Base-by-base conservation (phyloP, 108 stramenopile species). In the Nannochloropsis gaditana region DNA sequence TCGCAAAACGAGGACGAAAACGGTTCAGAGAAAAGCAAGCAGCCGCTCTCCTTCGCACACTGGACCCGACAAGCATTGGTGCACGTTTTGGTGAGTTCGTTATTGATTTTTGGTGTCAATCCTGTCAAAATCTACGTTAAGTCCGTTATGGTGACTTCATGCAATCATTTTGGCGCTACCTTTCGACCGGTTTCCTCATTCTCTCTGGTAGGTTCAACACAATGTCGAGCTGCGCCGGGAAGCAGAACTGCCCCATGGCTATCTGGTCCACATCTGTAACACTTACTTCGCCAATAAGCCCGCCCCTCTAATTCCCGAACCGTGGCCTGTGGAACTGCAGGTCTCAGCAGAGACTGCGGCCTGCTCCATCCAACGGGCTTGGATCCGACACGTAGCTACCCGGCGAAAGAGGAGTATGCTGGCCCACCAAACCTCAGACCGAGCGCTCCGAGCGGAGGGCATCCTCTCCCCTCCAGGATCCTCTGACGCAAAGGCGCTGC, bases 151-250 rank as follows among this genome's bases (percentile, higher is more conserved):
- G 31, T 31, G 31, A 31, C 1, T 31, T 1, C 31, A 31, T 1
- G 31, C 31, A 31, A 31, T 31, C 31, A 31, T 31, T 31, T 31
- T 31, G 31, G 31, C 31, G 31, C 31, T 31, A 31, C 31, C 31
- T 31, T 31, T 31, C 31, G 31, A 31, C 31, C 31, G 31, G 1
- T 31, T 31, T 31, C 31, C 31, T 73, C 59, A n/a, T 73, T 4
- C 59, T n/a, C 59, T n/a, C 59, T 1, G 19, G n/a, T n/a, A 73
- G 59, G n/a, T 73, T 73, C 59, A 73, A 5, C 59, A 73, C 8
- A 73, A 73, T 73, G n/a, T 73, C 8, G 59, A 73, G 59, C 59
- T 73, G n/a, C 59, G 59, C 59, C 59, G n/a, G 19, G 59, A 73
- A 73, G 59, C 59, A 15, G 59, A 73, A 6, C 59, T 73, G 15